Conservation (phyloP, 1,284 basidiomycete genomes). For the Leccinum insolens region DNA sequence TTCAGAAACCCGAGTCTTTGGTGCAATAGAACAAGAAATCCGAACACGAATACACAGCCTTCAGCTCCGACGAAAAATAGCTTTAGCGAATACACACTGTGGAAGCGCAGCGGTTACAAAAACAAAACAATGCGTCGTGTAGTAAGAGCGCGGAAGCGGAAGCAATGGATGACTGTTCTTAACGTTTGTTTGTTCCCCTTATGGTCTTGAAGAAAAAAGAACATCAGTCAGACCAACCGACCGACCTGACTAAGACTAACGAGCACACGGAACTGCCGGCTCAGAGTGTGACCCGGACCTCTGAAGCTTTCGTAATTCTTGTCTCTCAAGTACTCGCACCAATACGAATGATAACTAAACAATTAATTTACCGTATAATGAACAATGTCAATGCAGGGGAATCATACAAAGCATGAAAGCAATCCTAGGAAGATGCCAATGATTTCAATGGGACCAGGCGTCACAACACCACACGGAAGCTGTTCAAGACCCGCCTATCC, state of each 20-base stretch:
- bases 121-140: not conserved
- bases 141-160: not conserved
- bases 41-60: not conserved
- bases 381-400: slow-evolving; percentile 6
- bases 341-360: not conserved
- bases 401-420: slow-evolving; percentile 4
- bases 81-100: not conserved
- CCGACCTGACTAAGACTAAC: not conserved
- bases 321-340: not conserved
- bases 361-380: not conserved
- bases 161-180: not conserved
- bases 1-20: not conserved
- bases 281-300: not conserved
- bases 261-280: not conserved
- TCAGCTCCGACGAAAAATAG: not conserved
- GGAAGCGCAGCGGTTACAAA: not conserved
- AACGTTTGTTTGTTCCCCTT: not conserved
- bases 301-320: not conserved
- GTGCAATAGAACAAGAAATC: not conserved
- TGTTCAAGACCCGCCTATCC: slow-evolving; percentile 57
- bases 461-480: slow-evolving; percentile 57
- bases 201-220: not conserved
- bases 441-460: slow-evolving; percentile 10
- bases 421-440: slow-evolving; percentile 4
- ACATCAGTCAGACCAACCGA: not conserved